Evolutionary conservation across 2,329 filamentous ascomycete species (phyloP), one percentile per base, ranked within the genome.

Genomic region (Lomentospora prolificans): DNA sequence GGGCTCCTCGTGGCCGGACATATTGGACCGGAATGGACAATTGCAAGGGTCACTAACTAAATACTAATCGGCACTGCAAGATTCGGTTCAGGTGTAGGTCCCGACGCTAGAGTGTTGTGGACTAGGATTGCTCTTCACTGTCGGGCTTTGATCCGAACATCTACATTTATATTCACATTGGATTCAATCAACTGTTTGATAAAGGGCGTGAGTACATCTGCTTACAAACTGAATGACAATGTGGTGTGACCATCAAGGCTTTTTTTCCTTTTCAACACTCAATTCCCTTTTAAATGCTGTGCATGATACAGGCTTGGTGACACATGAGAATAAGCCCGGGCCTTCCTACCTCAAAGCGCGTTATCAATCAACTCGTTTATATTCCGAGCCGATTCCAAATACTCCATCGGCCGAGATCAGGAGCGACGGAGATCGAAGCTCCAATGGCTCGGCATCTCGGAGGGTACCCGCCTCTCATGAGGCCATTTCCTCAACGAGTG

Each of bases 371-470:
- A n/a, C n/a, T n/a, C n/a, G n/a, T n/a, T n/a, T n/a, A n/a, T n/a
- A n/a, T n/a, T n/a, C 17, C 17, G 44, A 22, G 24, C 44, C 44
- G 44, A 48, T 48, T 48, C 44, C 44, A 48, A 48, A 48, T 48
- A 22, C 44, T 22, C 22, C 10, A 25, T 25, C 44, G 22, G 19
- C 17, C 3, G 44, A 48, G 17, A 48, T 33, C 12, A 12, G 6
- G 30, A 33, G 12, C 7, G 30, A 48, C 22, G 19, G 44, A 41
- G 36, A 41, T 41, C 36, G 36, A 41, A 8, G 36, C 19, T 17
- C 19, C n/a, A 17, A 41, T 41, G 36, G 19, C 44, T 48, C 44
- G 44, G 44, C 5, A 25, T 8, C 22, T 48, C 44, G 44, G 44
- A 48, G 24, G 19, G 36, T 41, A 14, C 36, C 36, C 36, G 36